Evolutionary conservation across 2,329 filamentous ascomycete species (phyloP).

Genomic region (Beauveria medogensis): DNA sequence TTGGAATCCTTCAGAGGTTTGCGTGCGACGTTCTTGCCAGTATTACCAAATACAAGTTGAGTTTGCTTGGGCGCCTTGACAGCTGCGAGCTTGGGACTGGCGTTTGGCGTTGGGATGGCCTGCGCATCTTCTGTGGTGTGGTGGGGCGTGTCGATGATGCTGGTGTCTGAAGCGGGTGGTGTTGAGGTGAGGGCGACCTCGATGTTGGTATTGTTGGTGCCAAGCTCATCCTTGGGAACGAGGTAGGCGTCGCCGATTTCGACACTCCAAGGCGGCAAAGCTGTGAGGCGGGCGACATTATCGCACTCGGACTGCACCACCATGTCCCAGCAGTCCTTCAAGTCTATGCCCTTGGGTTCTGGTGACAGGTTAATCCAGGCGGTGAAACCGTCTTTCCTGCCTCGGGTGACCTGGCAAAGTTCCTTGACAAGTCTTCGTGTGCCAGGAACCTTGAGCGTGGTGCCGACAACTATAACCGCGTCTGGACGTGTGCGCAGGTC

Average conservation of each 20-base stretch:
- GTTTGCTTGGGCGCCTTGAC: constrained; percentile 44
- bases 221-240: constrained; percentile 36
- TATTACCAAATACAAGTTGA: constrained; percentile 36
- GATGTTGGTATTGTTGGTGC: constrained; percentile 28
- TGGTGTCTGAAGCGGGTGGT: constrained; percentile 19
- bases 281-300: constrained; percentile 68
- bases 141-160: constrained; percentile 18
- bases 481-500: constrained; percentile 83
- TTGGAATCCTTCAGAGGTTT: constrained; percentile 20
- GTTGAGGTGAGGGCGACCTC: constrained; percentile 20
- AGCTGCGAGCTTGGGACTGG: constrained; percentile 44
- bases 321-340: constrained; percentile 90
- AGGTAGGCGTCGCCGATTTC: constrained; percentile 44
- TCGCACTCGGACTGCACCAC: constrained; percentile 84
- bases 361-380: constrained; percentile 92
- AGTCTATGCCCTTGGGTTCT: constrained; percentile 72
- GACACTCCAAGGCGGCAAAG: constrained; percentile 50
- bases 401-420: constrained; percentile 79
- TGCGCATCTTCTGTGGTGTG: constrained; percentile 34
- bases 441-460: constrained; percentile 89
- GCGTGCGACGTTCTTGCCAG: constrained; percentile 12
- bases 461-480: constrained; percentile 89
- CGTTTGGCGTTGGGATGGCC: constrained; percentile 49
- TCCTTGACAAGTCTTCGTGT: constrained; percentile 84
- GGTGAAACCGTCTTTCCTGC: constrained; percentile 73